Evolutionary conservation across 495 filamentous ascomycete genomes (phyloP), one percentile per base, ranked within the genome.

Genomic region (Penicillium silybi): DNA sequence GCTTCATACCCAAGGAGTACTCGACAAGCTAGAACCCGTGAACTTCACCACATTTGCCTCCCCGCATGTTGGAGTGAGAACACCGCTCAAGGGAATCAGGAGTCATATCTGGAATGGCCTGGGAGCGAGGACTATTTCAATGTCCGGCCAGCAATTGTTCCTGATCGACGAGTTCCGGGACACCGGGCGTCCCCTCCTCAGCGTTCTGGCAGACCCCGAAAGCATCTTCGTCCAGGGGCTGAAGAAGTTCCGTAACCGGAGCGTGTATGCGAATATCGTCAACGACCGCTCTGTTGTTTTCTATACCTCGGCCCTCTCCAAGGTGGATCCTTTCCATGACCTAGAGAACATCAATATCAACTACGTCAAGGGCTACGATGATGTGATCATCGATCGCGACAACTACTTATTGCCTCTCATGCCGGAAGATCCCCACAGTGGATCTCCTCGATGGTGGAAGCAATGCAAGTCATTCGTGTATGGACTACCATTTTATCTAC

Each of bases 1-100:
- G 56, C 76, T 97, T 2, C 83, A 88, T 61, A 85, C 86, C 35
- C 86, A 85, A 52, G 89, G 89, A 10, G 83, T 84, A 56, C 83
- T 97, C 41, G 85, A 93, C 29, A 78, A 80, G 48, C 69, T 97
- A 16, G 74, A 89, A 62, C 91, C 93, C 16, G 79, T 95, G 66
- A 96, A 96, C 70, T 97, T 97, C 64, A 89, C 88, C 3, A 95
- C 90, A 1, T 97, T 97, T 68, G 92, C 88, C 20, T 84, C 85
- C 15, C 92, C 93, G 17, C 92, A 97, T 70, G 80, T 97, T 0
- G 92, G 92, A 17, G 89, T 92, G 7, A 78, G 89, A 39, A 83
- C 86, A 9, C 90, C 92, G 0, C 69, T 86, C 4, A 74, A 78
- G 32, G 90, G 90, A 8, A 79, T 77, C 63, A 69, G 75, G 41